Evolutionary conservation across 768 basidiomycete genomes (phyloP), one percentile per base, ranked within the genome.

Genomic region (Lactarius hatsudake): DNA sequence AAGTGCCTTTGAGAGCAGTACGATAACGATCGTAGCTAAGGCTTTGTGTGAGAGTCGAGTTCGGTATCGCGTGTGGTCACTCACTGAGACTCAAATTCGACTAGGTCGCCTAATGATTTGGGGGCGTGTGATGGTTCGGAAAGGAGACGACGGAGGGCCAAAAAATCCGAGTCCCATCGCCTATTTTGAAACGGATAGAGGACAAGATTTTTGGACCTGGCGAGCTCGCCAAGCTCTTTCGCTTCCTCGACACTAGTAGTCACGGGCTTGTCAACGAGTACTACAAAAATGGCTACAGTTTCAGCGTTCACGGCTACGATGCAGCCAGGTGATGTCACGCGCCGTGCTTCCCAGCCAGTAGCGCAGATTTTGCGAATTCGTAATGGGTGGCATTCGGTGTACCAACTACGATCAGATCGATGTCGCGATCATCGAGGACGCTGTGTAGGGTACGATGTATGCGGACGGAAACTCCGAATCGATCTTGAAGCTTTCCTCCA

Each of bases 221-320:
- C 89, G 53, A 92, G 76, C 15, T 75, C 75, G 17, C 82, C 83
- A 34, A 93, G 84, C 67, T 88, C 86, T 61, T 74, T 76, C 5
- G 89, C 89, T 72, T 92, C 81, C 18, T 77, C 75, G 1, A 77
- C 78, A 1, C 85, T 87, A 3, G 89, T 81, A 3, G 88, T 86
- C 20, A 91, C 82, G 5, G 91, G 91, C 74, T 93, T 93, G 73
- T 93, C 91, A 43, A 93, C 87, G 48, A 93, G 85, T 20, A 90
- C 91, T 89, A 65, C 36, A 48, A 48, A 40, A 45, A 61, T 32
- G 30, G 28, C 36, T 30, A 36, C 32, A 51, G 51, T 63, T 18
- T 58, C 57, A 26, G 45, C 13, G 2, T 8, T 7, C 40, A 3
- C 10, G 5, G 51, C 10, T 20, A 42, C 10, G 12, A 42, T 53